phyloP scores from a whole-genome alignment of 164 flowering plant species.

The Umbellularia californica region DNA sequence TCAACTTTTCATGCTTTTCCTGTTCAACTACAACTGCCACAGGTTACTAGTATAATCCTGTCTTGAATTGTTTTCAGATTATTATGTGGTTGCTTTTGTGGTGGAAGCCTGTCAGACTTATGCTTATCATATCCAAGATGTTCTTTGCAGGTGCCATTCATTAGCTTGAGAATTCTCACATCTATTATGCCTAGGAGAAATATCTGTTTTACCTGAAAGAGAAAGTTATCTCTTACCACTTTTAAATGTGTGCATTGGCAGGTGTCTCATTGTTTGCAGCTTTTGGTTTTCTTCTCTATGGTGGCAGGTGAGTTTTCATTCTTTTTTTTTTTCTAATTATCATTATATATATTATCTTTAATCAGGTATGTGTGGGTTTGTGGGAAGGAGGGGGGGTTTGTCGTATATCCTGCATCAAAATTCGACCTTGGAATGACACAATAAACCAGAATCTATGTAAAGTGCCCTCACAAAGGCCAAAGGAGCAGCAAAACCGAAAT shows the following conservation, averaged over 20 bases:
- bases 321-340: neutral
- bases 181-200: neutral
- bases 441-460: no score
- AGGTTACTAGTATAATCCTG: neutral
- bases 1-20: neutral
- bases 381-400: no score
- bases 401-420: no score
- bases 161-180: neutral
- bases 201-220: neutral
- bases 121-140: slow-evolving; percentile 66
- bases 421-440: no score
- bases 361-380: no score
- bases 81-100: slow-evolving; percentile 78
- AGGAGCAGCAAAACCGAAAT: no score
- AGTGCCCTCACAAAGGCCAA: no score
- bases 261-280: slow-evolving; percentile 93
- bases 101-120: slow-evolving; percentile 66
- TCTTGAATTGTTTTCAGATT: slow-evolving; percentile 43
- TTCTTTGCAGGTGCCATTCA: slow-evolving; percentile 70
- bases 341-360: no score
- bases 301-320: slow-evolving; percentile 66
- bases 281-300: slow-evolving; percentile 89
- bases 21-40: neutral
- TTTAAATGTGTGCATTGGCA: slow-evolving; percentile 26
- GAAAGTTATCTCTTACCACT: neutral